phyloP scores from a whole-genome alignment of 108 stramenopile genomes.

The Cyclostephanos tholiformis region DNA sequence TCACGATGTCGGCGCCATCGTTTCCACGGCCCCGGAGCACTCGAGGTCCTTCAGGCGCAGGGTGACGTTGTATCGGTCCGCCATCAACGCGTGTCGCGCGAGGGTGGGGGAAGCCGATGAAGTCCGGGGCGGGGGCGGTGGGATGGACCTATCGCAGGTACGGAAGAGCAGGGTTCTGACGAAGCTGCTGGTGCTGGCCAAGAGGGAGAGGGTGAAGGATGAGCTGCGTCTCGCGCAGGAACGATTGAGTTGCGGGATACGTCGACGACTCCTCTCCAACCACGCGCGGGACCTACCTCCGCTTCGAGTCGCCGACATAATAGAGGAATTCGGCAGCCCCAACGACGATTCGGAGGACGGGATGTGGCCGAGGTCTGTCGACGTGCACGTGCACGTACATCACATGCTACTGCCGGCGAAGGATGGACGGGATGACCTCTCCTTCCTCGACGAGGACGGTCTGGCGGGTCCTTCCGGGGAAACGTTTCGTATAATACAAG shows the following conservation, averaged over 20 bases:
- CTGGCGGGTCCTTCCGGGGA: slow-evolving; percentile 26
- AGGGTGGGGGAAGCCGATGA: not conserved
- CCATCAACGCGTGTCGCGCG: slow-evolving; percentile 20
- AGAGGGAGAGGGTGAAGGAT: slow-evolving; percentile 53
- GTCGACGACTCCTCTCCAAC: slow-evolving; percentile 18
- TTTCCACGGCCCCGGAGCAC: slow-evolving; percentile 75
- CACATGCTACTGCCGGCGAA: slow-evolving; percentile 14
- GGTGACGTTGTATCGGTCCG: slow-evolving; percentile 56
- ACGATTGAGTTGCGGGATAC: slow-evolving; percentile 20
- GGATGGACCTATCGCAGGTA: slow-evolving; percentile 52
- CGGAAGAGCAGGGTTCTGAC: slow-evolving; percentile 56
- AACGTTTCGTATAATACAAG: slow-evolving; percentile 2
- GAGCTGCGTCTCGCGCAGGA: slow-evolving; percentile 37
- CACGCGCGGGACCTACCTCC: not conserved
- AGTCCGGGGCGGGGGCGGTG: not conserved
- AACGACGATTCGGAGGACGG: slow-evolving; percentile 7
- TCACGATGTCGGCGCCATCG: slow-evolving; percentile 56
- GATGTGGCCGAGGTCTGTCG: slow-evolving; percentile 33
- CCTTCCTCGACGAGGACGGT: slow-evolving; percentile 31
- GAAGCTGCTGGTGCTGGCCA: slow-evolving; percentile 71
- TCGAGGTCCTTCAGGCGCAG: slow-evolving; percentile 64
- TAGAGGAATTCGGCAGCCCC: slow-evolving; percentile 26
- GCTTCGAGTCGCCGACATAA: slow-evolving; percentile 25
- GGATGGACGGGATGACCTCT: not conserved
- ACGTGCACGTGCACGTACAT: slow-evolving; percentile 48